These are phyloP conservation scores for Agaricus subrufescens DNA, from an alignment of 768 basidiomycete genomes.

Conservation along the genomic window DNA sequence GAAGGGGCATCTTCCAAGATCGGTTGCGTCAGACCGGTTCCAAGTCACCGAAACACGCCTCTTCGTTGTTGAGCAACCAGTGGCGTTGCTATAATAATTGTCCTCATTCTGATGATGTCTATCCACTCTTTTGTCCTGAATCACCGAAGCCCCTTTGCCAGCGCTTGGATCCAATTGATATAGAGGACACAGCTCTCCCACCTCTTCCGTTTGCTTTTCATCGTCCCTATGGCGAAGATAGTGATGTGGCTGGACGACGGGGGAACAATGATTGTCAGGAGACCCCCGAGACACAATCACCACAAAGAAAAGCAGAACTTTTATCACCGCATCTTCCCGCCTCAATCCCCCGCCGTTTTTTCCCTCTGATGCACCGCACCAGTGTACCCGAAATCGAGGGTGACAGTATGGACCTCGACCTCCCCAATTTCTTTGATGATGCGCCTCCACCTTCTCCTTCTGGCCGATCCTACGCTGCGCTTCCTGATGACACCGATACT, in stretches of 20 bases:
- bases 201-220: background rate
- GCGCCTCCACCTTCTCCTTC: slow-evolving; percentile 3
- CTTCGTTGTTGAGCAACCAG: background rate
- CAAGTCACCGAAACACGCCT: background rate
- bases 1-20: background rate
- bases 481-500: slow-evolving; percentile 1
- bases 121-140: background rate
- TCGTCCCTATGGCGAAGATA: background rate
- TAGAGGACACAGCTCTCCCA: background rate
- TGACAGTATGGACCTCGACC: slow-evolving; percentile 1
- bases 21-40: background rate
- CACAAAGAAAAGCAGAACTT: background rate
- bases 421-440: background rate
- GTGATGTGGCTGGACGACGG: background rate
- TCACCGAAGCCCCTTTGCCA: background rate
- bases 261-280: background rate
- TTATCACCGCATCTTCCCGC: background rate
- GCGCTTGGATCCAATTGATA: background rate
- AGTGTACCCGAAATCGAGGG: slow-evolving; percentile 1
- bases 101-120: background rate
- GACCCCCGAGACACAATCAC: background rate
- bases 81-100: background rate
- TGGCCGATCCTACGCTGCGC: background rate
- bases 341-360: background rate
- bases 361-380: background rate